Base-by-base conservation (phyloP, 345 rosid genomes). In the Gossypium bickii region DNA sequence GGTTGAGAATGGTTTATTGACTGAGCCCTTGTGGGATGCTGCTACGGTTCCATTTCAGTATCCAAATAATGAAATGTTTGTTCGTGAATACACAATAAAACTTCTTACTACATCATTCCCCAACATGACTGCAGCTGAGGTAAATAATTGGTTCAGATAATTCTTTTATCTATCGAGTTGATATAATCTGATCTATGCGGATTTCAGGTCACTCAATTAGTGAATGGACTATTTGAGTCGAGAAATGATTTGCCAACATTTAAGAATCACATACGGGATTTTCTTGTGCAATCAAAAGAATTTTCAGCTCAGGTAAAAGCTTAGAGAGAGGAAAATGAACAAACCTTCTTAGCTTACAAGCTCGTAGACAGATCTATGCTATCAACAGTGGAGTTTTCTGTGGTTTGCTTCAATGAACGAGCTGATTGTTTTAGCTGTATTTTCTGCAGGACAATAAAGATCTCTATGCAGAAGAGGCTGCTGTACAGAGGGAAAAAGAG, bases 11-110 rank as follows among this genome's bases (percentile, higher is more conserved):
- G 92, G 90, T 56, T 80, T 88, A 55, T 74, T 95, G 76, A 90
- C 94, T 0, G 97, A 95, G 77, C 98, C 99, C 56, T 81, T 95
- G 78, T 95, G 98, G 98, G 97, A 95, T 82, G 83, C 89, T 76
- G 72, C 93, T 41, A 83, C 89, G 0, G 97, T 90, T 38, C 78
- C 93, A 55, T 89, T 86, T 78, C 87, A 88, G 0, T 95, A 91
- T 84, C 92, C 87, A 61, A 88, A 86, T 76, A 95, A 95, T 55
- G 85, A 83, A 41, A 77, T 85, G 25, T 93, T 91, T 85, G 90
- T 93, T 78, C 97, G 90, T n/a, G 99, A 95, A 52, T 88, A 90
- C 83, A 93, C 97, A 58, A 91, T 95, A 77, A 93, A 93, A 83
- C 91, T 93, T 67, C 78, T 93, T 83, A 87, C 93, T 62, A 81